Evolutionary conservation across 2,329 filamentous ascomycete genomes (phyloP).

Genomic region (Acephala macrosclerotiorum): DNA sequence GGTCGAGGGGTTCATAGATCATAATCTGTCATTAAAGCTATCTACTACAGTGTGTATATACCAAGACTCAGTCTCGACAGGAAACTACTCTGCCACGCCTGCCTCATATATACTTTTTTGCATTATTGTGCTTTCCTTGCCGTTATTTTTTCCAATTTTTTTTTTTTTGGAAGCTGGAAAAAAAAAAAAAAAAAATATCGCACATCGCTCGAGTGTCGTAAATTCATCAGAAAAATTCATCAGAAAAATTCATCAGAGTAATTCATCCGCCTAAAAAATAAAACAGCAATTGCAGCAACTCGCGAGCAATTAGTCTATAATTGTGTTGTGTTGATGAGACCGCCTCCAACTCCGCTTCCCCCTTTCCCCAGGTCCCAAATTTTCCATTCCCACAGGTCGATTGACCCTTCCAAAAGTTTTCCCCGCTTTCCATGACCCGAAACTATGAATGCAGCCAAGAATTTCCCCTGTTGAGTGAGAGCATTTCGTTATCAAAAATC

Average conservation of each 20-base stretch:
- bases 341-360: conserved; percentile 2
- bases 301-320: conserved; percentile 12
- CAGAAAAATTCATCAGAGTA: too few species aligned
- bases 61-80: conserved; percentile 14
- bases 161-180: too few species aligned
- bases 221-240: conserved; percentile 26
- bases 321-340: background rate
- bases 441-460: background rate
- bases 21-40: conserved; percentile 31
- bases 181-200: too few species aligned
- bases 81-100: conserved; percentile 33
- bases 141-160: too few species aligned
- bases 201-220: too few species aligned
- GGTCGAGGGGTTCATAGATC: conserved; percentile 19
- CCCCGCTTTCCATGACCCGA: conserved; percentile 7
- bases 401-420: too few species aligned
- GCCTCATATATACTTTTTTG: conserved; percentile 25
- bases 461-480: too few species aligned
- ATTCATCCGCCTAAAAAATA: conserved; percentile 14
- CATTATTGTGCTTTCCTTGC: background rate
- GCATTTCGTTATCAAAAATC: background rate
- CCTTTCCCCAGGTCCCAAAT: too few species aligned
- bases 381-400: too few species aligned
- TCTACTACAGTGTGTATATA: conserved; percentile 22
- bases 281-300: conserved; percentile 10